phyloP scores from a whole-genome alignment of 1,139 yeast species.

The Yamadazyma taylorii region DNA sequence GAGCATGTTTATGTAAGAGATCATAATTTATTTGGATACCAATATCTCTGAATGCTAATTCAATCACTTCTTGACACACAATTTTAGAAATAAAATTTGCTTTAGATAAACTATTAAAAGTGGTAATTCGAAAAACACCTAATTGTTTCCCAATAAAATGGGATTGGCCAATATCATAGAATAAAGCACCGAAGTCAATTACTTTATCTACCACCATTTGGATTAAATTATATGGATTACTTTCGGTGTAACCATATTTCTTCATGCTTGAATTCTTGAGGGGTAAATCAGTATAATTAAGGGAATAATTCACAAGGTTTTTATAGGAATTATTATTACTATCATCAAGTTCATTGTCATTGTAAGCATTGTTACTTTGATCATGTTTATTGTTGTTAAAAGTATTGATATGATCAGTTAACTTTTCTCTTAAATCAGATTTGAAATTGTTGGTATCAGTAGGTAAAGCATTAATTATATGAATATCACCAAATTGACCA shows the following conservation, averaged over 20 bases:
- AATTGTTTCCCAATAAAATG: conserved; percentile 63
- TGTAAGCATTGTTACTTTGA: conserved; percentile 2
- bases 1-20: conserved; percentile 51
- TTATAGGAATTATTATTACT: conserved; percentile 9
- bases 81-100: conserved; percentile 60
- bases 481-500: conserved; percentile 63
- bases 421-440: conserved; percentile 31
- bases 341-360: conserved; percentile 4
- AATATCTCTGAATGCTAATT: conserved; percentile 56
- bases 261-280: conserved; percentile 33
- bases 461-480: conserved; percentile 55
- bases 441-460: conserved; percentile 38
- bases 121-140: conserved; percentile 65
- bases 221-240: conserved; percentile 40
- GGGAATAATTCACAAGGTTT: conserved; percentile 15
- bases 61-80: conserved; percentile 61
- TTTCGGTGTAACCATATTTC: conserved; percentile 36
- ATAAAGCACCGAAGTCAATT: conserved; percentile 64
- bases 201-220: conserved; percentile 46
- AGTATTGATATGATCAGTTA: conserved; percentile 30
- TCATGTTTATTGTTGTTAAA: conserved; percentile 21
- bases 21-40: conserved; percentile 39
- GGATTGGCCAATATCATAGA: conserved; percentile 50
- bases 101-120: conserved; percentile 65
- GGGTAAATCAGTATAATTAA: conserved; percentile 34